Evolutionary conservation across 768 basidiomycete genomes (phyloP), one percentile per base, ranked within the genome.

Genomic region (Epithele typhae): DNA sequence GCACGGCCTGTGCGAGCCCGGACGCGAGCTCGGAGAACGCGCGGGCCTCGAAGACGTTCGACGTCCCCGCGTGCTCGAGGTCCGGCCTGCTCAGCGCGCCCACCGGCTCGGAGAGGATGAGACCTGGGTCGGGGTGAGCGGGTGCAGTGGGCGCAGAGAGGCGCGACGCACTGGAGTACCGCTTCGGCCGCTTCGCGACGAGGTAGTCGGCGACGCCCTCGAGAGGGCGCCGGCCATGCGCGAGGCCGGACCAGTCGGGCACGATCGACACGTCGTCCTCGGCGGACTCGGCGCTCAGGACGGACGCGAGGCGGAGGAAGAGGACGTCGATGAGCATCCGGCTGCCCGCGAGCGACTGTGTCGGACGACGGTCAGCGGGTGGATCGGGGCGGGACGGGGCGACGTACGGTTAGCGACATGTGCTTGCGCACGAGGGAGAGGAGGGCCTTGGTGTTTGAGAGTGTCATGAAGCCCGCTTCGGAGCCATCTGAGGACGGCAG

Each of bases 281-380:
- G 18, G 27, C 40, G 40, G 40, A 30, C n/a, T n/a, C n/a, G n/a
- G n/a, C 27, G 18, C 40, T 41, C 27, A 25, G 24, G n/a, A 41
- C 40, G n/a, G 40, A 27, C 25, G 40, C 40, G 6, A 41, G 40
- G 25, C 40, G 40, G 24, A 41, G 40, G 25, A 41, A 32, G 25
- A 41, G 27, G 27, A 41, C 40, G 32, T 41, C 40, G 40, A 41
- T 41, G 25, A 41, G 40, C 40, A 41, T 41, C 40, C 40, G 40
- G 40, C 40, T 30, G 18, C 40, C 40, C 7, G 25, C 25, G n/a
- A 41, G 17, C 27, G 40, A 41, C 40, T 41, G 27, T 9, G 25
- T 15, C n/a, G 40, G 14, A 14, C 14, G 27, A 7, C n/a, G n/a
- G n/a, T n/a, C n/a, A n/a, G n/a, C 7, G 27, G 14, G 27, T 30